Percentiles rank a stretch among this genome's conserved stretches.
phyloP scores from a whole-genome alignment of 768 basidiomycete species.

The Scleroderma bovista region DNA sequence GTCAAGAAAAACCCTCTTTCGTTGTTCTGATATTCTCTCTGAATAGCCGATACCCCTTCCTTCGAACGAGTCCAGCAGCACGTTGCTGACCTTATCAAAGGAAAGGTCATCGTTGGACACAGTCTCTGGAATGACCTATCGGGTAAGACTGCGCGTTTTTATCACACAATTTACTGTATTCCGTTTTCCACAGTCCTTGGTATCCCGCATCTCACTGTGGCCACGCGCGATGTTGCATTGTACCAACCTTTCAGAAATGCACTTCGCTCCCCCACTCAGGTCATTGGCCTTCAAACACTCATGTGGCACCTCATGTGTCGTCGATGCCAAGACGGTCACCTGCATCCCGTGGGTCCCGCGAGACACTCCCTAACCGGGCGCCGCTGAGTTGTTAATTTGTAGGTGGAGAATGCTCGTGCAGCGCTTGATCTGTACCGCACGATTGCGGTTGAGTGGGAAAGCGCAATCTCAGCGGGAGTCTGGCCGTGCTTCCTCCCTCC shows the following conservation, averaged over 20 bases:
- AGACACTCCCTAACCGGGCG: background rate
- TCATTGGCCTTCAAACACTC: slow-evolving; percentile 71
- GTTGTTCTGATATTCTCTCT: background rate
- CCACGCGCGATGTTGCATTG: slow-evolving; percentile 75
- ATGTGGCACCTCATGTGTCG: slow-evolving; percentile 81
- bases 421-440: slow-evolving; percentile 49
- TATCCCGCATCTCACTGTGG: slow-evolving; percentile 71
- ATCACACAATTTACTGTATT: slow-evolving; percentile 4
- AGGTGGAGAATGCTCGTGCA: slow-evolving; percentile 77
- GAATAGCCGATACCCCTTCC: slow-evolving; percentile 34
- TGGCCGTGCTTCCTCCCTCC: slow-evolving; percentile 79
- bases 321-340: slow-evolving; percentile 65
- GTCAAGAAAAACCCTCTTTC: slow-evolving; percentile 8
- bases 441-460: slow-evolving; percentile 62
- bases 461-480: slow-evolving; percentile 47
- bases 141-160: slow-evolving; percentile 36
- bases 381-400: slow-evolving; percentile 10
- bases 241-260: slow-evolving; percentile 77
- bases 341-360: slow-evolving; percentile 57
- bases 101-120: slow-evolving; percentile 72
- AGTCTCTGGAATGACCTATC: slow-evolving; percentile 78
- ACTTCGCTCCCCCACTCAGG: slow-evolving; percentile 57
- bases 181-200: slow-evolving; percentile 53
- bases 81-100: slow-evolving; percentile 61
- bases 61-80: slow-evolving; percentile 64